A percentile compares a stretch with the other conserved stretches of the same genome.
These are phyloP conservation scores for Aristolochia contorta DNA, from an alignment of 164 flowering plant genomes.

Conservation along the genomic window DNA sequence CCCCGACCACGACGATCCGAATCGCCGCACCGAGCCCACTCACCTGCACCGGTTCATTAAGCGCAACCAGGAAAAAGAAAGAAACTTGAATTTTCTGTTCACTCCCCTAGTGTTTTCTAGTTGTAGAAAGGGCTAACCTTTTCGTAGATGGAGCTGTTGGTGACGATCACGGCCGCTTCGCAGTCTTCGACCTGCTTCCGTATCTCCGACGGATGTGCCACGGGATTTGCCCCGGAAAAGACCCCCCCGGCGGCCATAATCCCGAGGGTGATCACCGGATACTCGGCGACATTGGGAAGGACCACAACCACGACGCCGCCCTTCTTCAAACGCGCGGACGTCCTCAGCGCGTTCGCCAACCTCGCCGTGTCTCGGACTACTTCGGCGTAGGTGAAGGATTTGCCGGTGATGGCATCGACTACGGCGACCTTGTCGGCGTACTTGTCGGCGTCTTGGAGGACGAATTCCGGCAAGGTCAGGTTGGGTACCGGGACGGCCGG, in stretches of 20 bases:
- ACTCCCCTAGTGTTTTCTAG: too few species aligned
- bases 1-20: constrained; percentile 58
- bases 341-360: constrained; percentile 71
- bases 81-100: too few species aligned
- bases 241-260: constrained; percentile 94
- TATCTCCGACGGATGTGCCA: constrained; percentile 59
- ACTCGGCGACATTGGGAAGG: constrained; percentile 88
- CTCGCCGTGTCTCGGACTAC: constrained; percentile 47
- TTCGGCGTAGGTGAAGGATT: constrained; percentile 49
- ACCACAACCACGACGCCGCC: constrained; percentile 78
- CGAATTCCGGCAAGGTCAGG: constrained; percentile 75
- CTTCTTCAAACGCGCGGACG: constrained; percentile 56
- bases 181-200: constrained; percentile 72
- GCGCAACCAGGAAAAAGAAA: too few species aligned
- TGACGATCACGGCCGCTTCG: constrained; percentile 64
- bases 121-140: constrained; percentile 51
- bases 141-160: constrained; percentile 44
- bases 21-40: constrained; percentile 34
- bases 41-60: constrained; percentile 34
- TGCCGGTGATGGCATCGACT: constrained; percentile 65
- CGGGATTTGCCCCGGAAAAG: constrained; percentile 85
- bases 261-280: constrained; percentile 67
- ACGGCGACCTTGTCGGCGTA: constrained; percentile 75
- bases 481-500: constrained; percentile 62
- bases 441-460: constrained; percentile 55